Base-by-base conservation (phyloP, 73 alveolate genomes). In the Paramecium octaurelia region DNA sequence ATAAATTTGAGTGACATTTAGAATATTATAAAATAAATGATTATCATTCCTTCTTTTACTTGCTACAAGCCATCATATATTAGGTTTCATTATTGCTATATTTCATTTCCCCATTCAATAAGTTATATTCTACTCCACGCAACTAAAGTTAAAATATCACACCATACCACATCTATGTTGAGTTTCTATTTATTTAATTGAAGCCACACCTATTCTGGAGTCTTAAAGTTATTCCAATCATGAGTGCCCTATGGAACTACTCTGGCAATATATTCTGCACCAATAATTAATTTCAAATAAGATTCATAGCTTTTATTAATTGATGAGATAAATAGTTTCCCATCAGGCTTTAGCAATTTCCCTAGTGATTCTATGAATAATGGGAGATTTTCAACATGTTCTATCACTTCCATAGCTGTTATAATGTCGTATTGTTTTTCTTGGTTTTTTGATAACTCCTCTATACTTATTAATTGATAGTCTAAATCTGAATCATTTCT, bases 351-450 rank as follows among this genome's bases (percentile, higher is more conserved):
- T 5, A 96, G 93, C 16, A 86, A 58, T 40, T 95, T 60, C 7
- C 92, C 43, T 31, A 96, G 40, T 16, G 59, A 90, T 35, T 86
- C 44, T 7, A 97, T 71, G 75, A 97, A 97, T n/a, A 48, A 58
- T 3, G 93, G 88, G 20, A 90, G 93, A 38, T 95, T 92, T 42
- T 77, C 88, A 4, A 96, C 98, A 69, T 97, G 99, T 93, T 97
- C 99, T 38, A 97, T 86, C 14, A 97, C 99, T 92, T 97, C 99
- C 93, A 95, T 93, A 8, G 97, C 97, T 31, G 97, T 80, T 2
- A 95, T 96, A 4, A 92, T 54, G 58, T 95, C 98, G 58, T 57
- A 95, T 42, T 58, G n/a, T 6, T 1, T 20, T 21, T 36, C 86
- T 34, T 38, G n/a, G 10, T 59, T 10, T 86, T 59, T 40, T 86